Base-by-base conservation (phyloP, 2,329 filamentous ascomycete genomes). In the Zalaria obscura region DNA sequence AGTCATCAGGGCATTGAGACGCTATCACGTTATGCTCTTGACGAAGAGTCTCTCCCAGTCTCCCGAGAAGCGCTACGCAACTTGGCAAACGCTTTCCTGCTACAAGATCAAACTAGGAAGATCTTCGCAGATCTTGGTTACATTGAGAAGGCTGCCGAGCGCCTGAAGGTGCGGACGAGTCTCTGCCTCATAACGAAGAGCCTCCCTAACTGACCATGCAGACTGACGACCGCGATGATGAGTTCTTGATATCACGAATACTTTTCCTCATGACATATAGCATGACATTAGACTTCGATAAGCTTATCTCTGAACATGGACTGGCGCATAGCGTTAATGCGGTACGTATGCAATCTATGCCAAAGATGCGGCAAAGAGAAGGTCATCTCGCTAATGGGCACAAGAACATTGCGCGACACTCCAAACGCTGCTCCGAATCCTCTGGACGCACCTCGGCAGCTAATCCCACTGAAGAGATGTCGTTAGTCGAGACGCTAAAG, bases 401-500 rank as follows among this genome's bases (percentile, higher is more conserved):
- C 36, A 49, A 70, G 54, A 84, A 86, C 54, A 66, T 95, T 31
- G 61, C 67, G 34, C 76, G 79, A 4, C 88, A 95, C 62, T 50
- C 55, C 3, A 52, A 49, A 6, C 38, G 42, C 27, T 40, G 28
- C 31, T 25, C 39, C 27, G 41, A 36, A 42, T 38, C 11, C 50
- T 50, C 39, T 75, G 75, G 4, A 73, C 70, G 46, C 61, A 65
- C 34, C 49, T 45, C 1, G 40, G 52, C 52, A 25, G 50, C 52
- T 4, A 64, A 75, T 35, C 72, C 74, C 0, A 83, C 88, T 71
- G 77, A 82, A 48, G 77, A 82, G 44, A 77, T 89, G 75, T 86
- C 88, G 0, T 69, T 96, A 32, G 71, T 70, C 5, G 89, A 96
- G 59, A 89, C 83, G 0, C 66, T 91, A 39, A 95, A 93, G 55